These are phyloP conservation scores for Erythrophleum ivorense DNA, from an alignment of 331 rosid species.

Conservation along the genomic window DNA sequence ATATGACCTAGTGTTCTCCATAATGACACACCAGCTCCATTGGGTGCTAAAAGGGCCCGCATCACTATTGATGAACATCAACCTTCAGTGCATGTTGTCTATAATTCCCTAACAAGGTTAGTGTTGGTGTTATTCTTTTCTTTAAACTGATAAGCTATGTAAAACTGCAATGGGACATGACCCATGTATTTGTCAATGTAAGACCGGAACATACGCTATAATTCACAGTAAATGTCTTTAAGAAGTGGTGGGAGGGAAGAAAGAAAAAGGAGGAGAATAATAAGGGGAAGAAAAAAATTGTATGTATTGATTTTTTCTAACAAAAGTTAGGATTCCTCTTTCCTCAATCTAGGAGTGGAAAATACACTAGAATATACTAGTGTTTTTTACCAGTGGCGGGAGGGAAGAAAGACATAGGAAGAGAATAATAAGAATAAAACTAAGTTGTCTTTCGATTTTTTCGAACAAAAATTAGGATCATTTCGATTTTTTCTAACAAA, in stretches of 20 bases:
- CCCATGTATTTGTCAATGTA: background rate
- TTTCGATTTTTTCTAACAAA: background rate
- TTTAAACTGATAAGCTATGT: slow-evolving; percentile 6
- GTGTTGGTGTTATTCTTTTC: slow-evolving; percentile 38
- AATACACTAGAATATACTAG: too few relatives aligned
- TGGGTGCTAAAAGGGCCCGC: slow-evolving; percentile 81
- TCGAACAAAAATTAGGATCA: background rate
- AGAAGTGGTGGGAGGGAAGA: background rate
- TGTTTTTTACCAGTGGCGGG: too few relatives aligned
- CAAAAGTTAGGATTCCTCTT: background rate
- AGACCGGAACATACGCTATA: background rate
- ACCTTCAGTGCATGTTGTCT: slow-evolving; percentile 74
- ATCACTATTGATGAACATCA: slow-evolving; percentile 58
- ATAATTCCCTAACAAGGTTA: slow-evolving; percentile 81
- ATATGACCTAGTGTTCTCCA: slow-evolving; percentile 46
- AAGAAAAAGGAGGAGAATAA: background rate
- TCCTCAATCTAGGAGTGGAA: too few relatives aligned
- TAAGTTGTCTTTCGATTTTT: too few relatives aligned
- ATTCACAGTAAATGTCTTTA: background rate
- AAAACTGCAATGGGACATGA: slow-evolving; percentile 3
- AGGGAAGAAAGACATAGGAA: too few relatives aligned
- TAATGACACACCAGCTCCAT: slow-evolving; percentile 53
- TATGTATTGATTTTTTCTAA: slow-evolving; percentile 1
- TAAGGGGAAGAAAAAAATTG: slow-evolving; percentile 11
- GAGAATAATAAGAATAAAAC: too few relatives aligned